A percentile compares a stretch with the other conserved stretches of the same genome.
phyloP scores from a whole-genome alignment of 2,329 filamentous ascomycete species.

The Cyclaneusma minus region DNA sequence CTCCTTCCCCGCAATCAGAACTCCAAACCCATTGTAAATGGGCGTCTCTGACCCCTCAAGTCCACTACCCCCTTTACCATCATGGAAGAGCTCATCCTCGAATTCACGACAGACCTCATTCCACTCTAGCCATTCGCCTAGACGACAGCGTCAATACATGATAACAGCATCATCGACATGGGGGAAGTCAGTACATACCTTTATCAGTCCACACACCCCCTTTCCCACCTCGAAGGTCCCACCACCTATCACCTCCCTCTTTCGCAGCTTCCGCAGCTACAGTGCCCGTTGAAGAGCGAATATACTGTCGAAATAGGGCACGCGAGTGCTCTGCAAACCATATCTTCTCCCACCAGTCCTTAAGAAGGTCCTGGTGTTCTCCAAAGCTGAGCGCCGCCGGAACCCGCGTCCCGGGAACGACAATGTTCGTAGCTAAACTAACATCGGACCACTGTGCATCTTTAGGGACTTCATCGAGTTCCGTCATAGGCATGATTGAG shows the following conservation, averaged over 20 bases:
- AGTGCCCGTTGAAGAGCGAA: conserved; percentile 26
- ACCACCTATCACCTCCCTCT: conserved; percentile 28
- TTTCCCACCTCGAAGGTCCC: conserved; percentile 33
- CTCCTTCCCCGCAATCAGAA: conserved; percentile 18
- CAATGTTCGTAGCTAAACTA: conserved; percentile 5
- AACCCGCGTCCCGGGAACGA: conserved; percentile 3
- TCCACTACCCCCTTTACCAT: conserved; percentile 26
- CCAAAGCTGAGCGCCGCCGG: conserved; percentile 3
- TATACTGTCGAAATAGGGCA: conserved; percentile 30
- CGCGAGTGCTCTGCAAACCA: conserved; percentile 32
- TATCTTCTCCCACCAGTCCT: conserved; percentile 26
- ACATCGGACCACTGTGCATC: conserved; percentile 5
- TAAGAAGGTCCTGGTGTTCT: conserved; percentile 3
- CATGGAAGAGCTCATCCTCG: conserved; percentile 28
- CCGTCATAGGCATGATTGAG: conserved; percentile 3
- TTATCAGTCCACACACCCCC: conserved; percentile 36
- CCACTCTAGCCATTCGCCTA: conserved; percentile 28
- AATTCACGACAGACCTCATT: conserved; percentile 28
- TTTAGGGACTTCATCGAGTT: conserved; percentile 6
- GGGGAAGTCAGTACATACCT: conserved; percentile 7
- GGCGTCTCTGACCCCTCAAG: conserved; percentile 18
- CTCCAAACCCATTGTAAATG: conserved; percentile 23
- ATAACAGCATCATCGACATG: not conserved
- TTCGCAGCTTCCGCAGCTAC: conserved; percentile 26
- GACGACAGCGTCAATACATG: not conserved